These are phyloP conservation scores for Barbatosphaeria neglecta DNA, from an alignment of 495 filamentous ascomycete species.

Conservation along the genomic window DNA sequence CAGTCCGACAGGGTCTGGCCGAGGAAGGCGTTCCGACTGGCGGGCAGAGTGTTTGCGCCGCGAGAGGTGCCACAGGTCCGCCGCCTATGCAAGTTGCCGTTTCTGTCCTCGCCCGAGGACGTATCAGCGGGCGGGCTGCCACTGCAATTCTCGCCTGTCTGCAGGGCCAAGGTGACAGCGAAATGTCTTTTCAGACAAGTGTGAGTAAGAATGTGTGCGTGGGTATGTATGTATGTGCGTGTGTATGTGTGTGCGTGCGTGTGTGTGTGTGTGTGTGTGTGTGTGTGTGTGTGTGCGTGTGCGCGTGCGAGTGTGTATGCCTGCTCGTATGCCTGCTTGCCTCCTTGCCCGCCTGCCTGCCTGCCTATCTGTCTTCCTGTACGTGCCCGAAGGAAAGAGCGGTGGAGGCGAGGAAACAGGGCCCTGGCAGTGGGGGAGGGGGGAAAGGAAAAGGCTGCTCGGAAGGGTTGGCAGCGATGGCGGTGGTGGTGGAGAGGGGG, in stretches of 20 bases:
- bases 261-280: too few relatives aligned
- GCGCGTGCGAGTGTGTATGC: too few relatives aligned
- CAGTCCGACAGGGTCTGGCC: neutral
- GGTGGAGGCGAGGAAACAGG: too few relatives aligned
- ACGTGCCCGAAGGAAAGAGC: too few relatives aligned
- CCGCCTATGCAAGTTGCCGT: conserved; percentile 18
- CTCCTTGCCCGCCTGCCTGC: too few relatives aligned
- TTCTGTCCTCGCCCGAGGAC: conserved; percentile 1
- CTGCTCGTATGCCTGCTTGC: too few relatives aligned
- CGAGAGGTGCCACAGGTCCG: conserved; percentile 14
- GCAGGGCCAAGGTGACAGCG: neutral
- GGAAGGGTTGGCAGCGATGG: too few relatives aligned
- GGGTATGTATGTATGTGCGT: neutral
- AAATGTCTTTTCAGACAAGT: neutral
- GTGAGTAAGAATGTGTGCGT: neutral
- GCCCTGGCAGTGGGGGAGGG: too few relatives aligned
- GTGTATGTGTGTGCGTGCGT: neutral
- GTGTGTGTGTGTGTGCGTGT: too few relatives aligned
- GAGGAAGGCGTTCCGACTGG: neutral
- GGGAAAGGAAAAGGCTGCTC: too few relatives aligned
- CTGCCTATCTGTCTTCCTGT: too few relatives aligned
- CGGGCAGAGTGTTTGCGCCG: conserved; percentile 12
- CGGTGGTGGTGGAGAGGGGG: too few relatives aligned
- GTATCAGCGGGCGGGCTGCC: neutral
- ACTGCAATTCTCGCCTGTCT: neutral